Evolutionary conservation across 495 filamentous ascomycete species (phyloP), one percentile per base, ranked within the genome.

Genomic region (Aspergillus affinis): DNA sequence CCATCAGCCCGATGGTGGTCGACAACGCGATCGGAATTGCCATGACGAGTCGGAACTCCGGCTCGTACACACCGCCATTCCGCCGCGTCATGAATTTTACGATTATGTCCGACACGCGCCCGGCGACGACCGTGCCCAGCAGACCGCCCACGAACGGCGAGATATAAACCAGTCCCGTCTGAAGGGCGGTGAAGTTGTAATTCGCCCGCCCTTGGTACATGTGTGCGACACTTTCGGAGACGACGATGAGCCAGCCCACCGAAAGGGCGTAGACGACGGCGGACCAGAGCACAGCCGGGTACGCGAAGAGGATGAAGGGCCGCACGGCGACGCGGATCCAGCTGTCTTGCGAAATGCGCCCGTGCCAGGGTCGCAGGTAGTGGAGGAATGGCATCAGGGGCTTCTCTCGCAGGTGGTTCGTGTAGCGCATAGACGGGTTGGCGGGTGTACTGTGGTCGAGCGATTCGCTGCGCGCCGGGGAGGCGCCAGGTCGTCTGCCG

Each of bases 21-120:
- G 86, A 83, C 50, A 97, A 60, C 0, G 88, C 83, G 18, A 97
- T 84, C 3, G 93, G 93, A 27, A 89, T 75, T 3, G 86, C 91
- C 93, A 98, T 97, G 54, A 97, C 86, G 13, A 98, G 83, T 21
- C 93, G 82, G 73, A 97, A 97, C 75, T 98, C 93, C 2, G 93
- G 93, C 74, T 97, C 94, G 73, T 97, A 98, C 15, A 98, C 79
- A 8, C 94, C 94, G 17, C 88, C 90, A 64, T 98, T 98, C n/a
- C 86, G 82, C 17, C 85, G 81, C 7, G 88, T 84, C 87, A 98
- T 90, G 17, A 71, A 86, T 53, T 83, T 84, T 5, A 92, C 91
- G 51, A 97, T 85, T 27, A 92, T 72, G 65, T 98, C 94, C 2
- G 90, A 92, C 18, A 96, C 85, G 69, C 89, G 90, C 26, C 94